A percentile compares a stretch with the other conserved stretches of the same genome.
These are phyloP conservation scores for Rhodofomes roseus DNA, from an alignment of 1,284 basidiomycete species.

Conservation along the genomic window DNA sequence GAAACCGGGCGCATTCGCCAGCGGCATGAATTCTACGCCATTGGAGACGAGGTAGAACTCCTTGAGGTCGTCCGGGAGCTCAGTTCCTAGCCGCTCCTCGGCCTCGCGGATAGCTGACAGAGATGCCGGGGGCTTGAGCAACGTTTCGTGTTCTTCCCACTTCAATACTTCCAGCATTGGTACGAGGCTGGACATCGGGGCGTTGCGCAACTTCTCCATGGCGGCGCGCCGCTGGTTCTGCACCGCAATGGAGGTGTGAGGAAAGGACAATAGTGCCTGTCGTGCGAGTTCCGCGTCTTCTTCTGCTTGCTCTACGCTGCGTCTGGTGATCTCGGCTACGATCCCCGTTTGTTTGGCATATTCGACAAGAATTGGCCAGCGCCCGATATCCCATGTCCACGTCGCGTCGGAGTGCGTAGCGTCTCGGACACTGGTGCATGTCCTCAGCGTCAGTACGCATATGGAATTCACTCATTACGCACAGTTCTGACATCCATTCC, in stretches of 20 bases:
- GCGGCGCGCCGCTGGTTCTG: not conserved
- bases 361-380: not conserved
- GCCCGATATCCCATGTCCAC: not conserved
- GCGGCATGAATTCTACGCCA: not conserved
- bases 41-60: not conserved
- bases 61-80: not conserved
- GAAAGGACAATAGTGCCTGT: not conserved
- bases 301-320: not conserved
- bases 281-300: not conserved
- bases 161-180: not conserved
- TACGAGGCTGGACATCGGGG: not conserved
- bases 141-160: not conserved
- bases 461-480: not conserved
- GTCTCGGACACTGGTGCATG: not conserved
- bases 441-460: not conserved
- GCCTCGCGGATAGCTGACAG: not conserved
- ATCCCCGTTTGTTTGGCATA: not conserved
- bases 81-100: not conserved
- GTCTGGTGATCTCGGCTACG: not conserved
- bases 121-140: not conserved
- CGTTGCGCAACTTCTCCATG: not conserved
- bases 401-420: not conserved
- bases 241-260: not conserved
- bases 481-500: not conserved
- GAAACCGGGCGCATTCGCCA: not conserved